phyloP scores from a whole-genome alignment of 2,329 filamentous ascomycete species.

The Trichophyton mentagrophytes region DNA sequence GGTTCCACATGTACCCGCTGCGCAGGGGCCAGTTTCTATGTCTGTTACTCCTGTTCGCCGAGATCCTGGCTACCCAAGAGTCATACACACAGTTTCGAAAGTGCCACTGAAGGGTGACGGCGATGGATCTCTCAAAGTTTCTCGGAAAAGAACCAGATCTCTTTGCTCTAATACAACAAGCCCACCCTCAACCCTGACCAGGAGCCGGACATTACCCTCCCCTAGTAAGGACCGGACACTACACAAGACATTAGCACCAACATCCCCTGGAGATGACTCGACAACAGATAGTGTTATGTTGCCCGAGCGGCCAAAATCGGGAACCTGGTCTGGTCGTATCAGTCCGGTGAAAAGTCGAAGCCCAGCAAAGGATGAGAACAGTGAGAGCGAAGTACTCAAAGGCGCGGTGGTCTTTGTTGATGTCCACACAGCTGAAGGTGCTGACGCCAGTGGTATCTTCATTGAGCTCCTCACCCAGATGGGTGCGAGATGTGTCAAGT shows the following conservation, averaged over 20 bases:
- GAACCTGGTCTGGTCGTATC: not conserved
- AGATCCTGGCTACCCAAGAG: constrained; percentile 34
- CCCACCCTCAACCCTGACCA: constrained; percentile 21
- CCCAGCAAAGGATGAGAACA: constrained; percentile 14
- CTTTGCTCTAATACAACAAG: constrained; percentile 35
- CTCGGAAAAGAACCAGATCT: constrained; percentile 40
- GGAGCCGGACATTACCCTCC: constrained; percentile 16
- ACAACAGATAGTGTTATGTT: not conserved
- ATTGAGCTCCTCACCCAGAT: constrained; percentile 66
- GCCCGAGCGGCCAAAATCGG: constrained; percentile 10
- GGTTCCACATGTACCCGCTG: constrained; percentile 9
- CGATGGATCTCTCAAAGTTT: constrained; percentile 33
- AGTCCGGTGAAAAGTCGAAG: constrained; percentile 22
- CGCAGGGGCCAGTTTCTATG: constrained; percentile 12
- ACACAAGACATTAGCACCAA: constrained; percentile 7
- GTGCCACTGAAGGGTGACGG: constrained; percentile 59
- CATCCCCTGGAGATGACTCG: not conserved
- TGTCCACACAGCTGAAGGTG: constrained; percentile 68
- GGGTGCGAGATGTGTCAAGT: constrained; percentile 66
- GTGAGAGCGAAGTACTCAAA: constrained; percentile 38
- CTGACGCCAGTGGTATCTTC: constrained; percentile 69
- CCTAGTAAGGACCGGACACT: constrained; percentile 14
- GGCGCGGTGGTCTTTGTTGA: constrained; percentile 73
- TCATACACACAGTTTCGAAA: constrained; percentile 64
- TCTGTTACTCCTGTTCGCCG: constrained; percentile 46